phyloP scores from a whole-genome alignment of 2,329 filamentous ascomycete genomes.

The Monilinia aucupariae region DNA sequence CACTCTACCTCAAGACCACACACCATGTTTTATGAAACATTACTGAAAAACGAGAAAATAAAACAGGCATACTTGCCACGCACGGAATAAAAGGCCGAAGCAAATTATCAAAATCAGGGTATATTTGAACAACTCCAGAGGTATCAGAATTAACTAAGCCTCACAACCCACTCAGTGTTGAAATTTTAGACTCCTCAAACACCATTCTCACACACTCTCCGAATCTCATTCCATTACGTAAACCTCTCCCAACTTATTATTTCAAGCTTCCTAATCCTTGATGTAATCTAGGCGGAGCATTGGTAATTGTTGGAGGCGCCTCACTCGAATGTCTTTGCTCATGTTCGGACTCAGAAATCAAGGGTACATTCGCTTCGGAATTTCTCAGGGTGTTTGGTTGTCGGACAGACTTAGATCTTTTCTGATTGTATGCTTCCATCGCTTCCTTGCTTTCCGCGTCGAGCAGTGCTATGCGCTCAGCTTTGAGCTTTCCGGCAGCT shows the following conservation, averaged over 20 bases:
- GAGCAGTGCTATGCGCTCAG: conserved; percentile 1
- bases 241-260: not conserved
- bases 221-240: not conserved
- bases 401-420: not conserved
- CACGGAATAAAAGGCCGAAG: not conserved
- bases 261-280: not conserved
- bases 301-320: not conserved
- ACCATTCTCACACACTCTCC: not conserved
- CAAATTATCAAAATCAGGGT: not conserved
- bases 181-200: not conserved
- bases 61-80: not conserved
- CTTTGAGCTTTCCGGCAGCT: not conserved
- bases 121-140: not conserved
- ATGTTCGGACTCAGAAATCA: not conserved
- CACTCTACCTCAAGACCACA: not conserved
- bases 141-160: not conserved
- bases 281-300: not conserved
- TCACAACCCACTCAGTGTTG: not conserved
- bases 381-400: conserved; percentile 2
- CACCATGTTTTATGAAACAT: not conserved
- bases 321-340: not conserved
- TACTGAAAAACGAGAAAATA: not conserved
- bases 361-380: not conserved
- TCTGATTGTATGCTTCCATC: not conserved
- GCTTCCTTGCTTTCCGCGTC: conserved; percentile 11